Conservation (phyloP, 2,329 filamentous ascomycete species). For the Nectriaceae sp. region DNA sequence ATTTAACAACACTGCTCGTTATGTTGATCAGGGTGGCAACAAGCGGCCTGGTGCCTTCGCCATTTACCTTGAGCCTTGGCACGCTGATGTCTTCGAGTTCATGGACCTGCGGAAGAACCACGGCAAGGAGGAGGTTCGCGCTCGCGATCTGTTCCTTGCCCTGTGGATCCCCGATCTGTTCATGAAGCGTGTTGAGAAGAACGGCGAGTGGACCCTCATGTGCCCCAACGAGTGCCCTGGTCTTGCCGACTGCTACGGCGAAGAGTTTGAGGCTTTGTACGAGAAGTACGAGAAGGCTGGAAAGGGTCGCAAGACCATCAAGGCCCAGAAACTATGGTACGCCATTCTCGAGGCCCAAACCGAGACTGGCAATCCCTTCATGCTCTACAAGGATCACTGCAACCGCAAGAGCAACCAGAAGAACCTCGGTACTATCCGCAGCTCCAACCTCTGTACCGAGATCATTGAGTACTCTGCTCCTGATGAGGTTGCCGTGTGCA, state of each 20-base stretch:
- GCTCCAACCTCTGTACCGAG: constrained; percentile 98
- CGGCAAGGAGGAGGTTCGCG: constrained; percentile 96
- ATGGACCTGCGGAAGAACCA: constrained; percentile 99
- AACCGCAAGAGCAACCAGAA: constrained; percentile 99
- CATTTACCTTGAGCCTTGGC: constrained; percentile 99
- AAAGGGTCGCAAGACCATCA: constrained; percentile 85
- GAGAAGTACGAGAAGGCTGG: constrained; percentile 89
- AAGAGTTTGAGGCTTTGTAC: constrained; percentile 95
- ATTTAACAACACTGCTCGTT: constrained; percentile 98
- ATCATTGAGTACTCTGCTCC: constrained; percentile 97
- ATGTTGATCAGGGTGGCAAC: constrained; percentile 98
- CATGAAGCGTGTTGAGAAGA: constrained; percentile 99
- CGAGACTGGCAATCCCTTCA: constrained; percentile 98
- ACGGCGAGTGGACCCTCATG: constrained; percentile 96
- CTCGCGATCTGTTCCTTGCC: constrained; percentile 95
- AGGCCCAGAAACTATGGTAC: constrained; percentile 99
- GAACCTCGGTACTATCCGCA: constrained; percentile 97
- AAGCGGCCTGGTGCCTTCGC: constrained; percentile 98
- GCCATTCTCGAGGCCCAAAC: constrained; percentile 97
- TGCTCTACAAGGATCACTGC: constrained; percentile 98
- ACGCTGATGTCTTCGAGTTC: constrained; percentile 96
- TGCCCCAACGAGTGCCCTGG: constrained; percentile 96
- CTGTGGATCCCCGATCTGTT: constrained; percentile 99
- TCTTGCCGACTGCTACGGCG: constrained; percentile 93
- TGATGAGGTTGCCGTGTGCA: constrained; percentile 98